Percentiles rank a stretch among this genome's conserved stretches.
These are phyloP conservation scores for Aspergillus sp. DNA, from an alignment of 2,329 filamentous ascomycete genomes.

Conservation along the genomic window DNA sequence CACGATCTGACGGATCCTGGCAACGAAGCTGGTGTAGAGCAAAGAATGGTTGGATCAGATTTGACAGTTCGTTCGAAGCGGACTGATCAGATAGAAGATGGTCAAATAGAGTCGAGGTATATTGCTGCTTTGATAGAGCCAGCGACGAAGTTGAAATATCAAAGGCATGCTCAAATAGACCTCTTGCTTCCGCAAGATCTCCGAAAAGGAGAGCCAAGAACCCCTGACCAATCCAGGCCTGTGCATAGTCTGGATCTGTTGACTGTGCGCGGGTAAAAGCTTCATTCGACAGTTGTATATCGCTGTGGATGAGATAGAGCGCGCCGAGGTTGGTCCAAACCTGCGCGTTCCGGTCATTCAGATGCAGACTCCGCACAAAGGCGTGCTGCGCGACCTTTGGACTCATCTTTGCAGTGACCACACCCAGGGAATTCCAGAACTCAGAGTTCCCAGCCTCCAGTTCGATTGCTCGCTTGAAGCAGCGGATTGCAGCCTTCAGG, in stretches of 20 bases:
- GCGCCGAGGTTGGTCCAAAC: constrained; percentile 88
- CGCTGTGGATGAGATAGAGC: constrained; percentile 75
- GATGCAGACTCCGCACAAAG: constrained; percentile 81
- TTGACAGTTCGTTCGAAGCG: constrained; percentile 46
- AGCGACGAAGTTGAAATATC: constrained; percentile 78
- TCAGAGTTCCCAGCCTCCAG: constrained; percentile 88
- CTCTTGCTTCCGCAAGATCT: constrained; percentile 66
- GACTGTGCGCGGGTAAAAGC: constrained; percentile 88
- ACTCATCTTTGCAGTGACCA: constrained; percentile 79
- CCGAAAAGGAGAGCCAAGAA: constrained; percentile 71
- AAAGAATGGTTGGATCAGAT: constrained; percentile 77
- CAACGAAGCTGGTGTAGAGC: constrained; percentile 72
- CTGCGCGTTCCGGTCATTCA: constrained; percentile 78
- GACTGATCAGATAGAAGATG: constrained; percentile 55
- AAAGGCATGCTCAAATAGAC: constrained; percentile 87
- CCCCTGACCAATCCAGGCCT: constrained; percentile 91
- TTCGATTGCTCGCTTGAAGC: constrained; percentile 94
- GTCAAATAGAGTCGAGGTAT: constrained; percentile 74
- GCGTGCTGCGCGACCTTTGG: constrained; percentile 86
- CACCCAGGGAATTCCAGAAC: constrained; percentile 94
- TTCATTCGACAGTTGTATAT: constrained; percentile 77
- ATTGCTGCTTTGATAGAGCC: constrained; percentile 66
- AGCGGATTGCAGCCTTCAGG: constrained; percentile 71
- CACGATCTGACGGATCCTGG: constrained; percentile 61
- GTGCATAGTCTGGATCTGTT: constrained; percentile 83